Percentiles rank a stretch among this genome's conserved stretches.
Conservation (phyloP, 495 filamentous ascomycete species). For the Neurospora tetraspora region DNA sequence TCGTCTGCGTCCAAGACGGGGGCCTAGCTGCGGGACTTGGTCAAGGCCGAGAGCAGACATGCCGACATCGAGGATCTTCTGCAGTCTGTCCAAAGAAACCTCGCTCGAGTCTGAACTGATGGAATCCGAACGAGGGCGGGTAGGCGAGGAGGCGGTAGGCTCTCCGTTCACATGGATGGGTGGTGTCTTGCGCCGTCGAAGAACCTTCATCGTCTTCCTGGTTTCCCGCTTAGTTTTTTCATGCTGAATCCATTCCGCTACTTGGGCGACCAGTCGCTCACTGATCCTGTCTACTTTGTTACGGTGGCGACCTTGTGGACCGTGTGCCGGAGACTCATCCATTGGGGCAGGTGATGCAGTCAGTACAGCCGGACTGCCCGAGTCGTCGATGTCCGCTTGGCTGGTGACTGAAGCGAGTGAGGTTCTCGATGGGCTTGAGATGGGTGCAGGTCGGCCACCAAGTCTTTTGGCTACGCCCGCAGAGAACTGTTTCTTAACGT, state of each 20-base stretch:
- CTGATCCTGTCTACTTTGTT: conserved; percentile 29
- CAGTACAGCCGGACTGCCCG: conserved; percentile 8
- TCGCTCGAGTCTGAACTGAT: conserved; percentile 47
- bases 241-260: conserved; percentile 68
- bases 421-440: conserved; percentile 24
- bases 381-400: conserved; percentile 23
- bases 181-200: conserved; percentile 20
- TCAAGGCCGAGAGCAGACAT: conserved; percentile 36
- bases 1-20: conserved; percentile 19
- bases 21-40: conserved; percentile 24
- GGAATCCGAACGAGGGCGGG: conserved; percentile 27
- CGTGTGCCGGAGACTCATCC: conserved; percentile 22
- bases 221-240: conserved; percentile 58
- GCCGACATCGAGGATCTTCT: conserved; percentile 58
- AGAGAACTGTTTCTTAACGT: conserved; percentile 34
- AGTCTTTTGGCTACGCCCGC: conserved; percentile 30
- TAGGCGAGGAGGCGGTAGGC: not conserved
- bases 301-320: conserved; percentile 20
- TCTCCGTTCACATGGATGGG: conserved; percentile 4
- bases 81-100: conserved; percentile 56
- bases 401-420: conserved; percentile 28
- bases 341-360: conserved; percentile 16
- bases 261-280: conserved; percentile 55
- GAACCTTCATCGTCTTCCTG: conserved; percentile 33
- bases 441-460: conserved; percentile 28